Conservation (phyloP, 768 basidiomycete genomes). For the Termitomyces bulborhizus region DNA sequence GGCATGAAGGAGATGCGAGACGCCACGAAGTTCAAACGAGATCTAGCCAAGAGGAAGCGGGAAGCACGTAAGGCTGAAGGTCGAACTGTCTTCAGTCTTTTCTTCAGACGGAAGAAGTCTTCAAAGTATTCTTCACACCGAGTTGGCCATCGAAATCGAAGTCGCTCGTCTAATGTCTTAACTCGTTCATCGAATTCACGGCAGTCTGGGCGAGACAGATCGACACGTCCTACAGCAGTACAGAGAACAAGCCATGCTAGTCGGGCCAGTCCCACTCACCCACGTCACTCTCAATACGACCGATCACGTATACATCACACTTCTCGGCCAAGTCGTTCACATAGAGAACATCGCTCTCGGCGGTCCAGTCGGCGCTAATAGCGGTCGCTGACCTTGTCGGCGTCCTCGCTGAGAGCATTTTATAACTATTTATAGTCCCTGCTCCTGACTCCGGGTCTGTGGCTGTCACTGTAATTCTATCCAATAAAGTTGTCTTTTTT, state of each 20-base stretch:
- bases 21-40: constrained; percentile 25
- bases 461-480: neutral
- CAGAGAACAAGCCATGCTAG: constrained; percentile 7
- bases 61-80: constrained; percentile 6
- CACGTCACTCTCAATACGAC: neutral
- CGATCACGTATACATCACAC: constrained; percentile 1
- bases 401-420: neutral
- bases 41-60: constrained; percentile 1
- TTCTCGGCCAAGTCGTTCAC: neutral
- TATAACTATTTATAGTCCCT: neutral
- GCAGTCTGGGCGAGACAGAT: constrained; percentile 3
- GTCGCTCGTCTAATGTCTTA: constrained; percentile 6
- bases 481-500: neutral
- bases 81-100: constrained; percentile 17
- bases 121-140: constrained; percentile 10
- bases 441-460: neutral
- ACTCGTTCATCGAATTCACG: constrained; percentile 11
- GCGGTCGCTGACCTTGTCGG: neutral
- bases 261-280: neutral
- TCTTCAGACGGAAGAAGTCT: constrained; percentile 14
- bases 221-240: neutral
- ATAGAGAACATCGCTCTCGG: constrained; percentile 5
- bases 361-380: constrained; percentile 7
- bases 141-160: constrained; percentile 2
- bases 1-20: constrained; percentile 70